Base-by-base conservation (phyloP, 495 filamentous ascomycete genomes). In the Delitschia confertaspora region DNA sequence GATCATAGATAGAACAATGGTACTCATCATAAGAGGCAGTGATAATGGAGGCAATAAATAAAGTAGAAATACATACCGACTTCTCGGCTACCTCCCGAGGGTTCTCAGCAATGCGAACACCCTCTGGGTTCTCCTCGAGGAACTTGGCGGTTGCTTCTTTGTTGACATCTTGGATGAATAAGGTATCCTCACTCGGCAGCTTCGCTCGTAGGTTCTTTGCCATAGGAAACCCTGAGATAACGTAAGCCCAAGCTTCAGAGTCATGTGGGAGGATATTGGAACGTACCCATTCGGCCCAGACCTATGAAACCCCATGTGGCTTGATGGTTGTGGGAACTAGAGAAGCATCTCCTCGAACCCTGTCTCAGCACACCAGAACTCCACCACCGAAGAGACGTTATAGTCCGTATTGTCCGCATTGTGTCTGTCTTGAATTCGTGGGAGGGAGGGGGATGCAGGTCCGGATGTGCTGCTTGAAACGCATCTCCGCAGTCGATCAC, bases 131-230 rank as follows among this genome's bases (percentile, higher is more conserved):
- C 45, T 64, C 63, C 16, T 60, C 45, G 31, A 59, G 48, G 48
- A 69, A 67, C 9, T 60, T 45, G 7, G 58, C 45, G 3, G 65
- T 55, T 10, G 67, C 64, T 4, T 49, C 57, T 9, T 41, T 55
- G 52, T 67, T 67, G 31, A 74, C 60, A 48, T 74, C 70, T 44
- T 66, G 63, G 33, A 74, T 61, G 42, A 67, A 49, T 5, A 74
- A 57, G 4, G 51, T 60, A 42, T 69, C 65, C 10, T 58, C 51
- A 0, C 54, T 27, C 6, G 55, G 57, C 6, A 72, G 47, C 24
- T 69, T 69, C 2, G 51, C 44, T 27, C 68, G 64, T 0, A 74
- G 64, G 47, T 72, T 74, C 51, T 61, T 66, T 1, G 70, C 70
- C 70, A 74, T 74, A 13, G 69, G 65, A 48, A 63, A 72, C 22